Base-by-base conservation (phyloP, 2,329 filamentous ascomycete species). In the Aspergillus aculeatinus region DNA sequence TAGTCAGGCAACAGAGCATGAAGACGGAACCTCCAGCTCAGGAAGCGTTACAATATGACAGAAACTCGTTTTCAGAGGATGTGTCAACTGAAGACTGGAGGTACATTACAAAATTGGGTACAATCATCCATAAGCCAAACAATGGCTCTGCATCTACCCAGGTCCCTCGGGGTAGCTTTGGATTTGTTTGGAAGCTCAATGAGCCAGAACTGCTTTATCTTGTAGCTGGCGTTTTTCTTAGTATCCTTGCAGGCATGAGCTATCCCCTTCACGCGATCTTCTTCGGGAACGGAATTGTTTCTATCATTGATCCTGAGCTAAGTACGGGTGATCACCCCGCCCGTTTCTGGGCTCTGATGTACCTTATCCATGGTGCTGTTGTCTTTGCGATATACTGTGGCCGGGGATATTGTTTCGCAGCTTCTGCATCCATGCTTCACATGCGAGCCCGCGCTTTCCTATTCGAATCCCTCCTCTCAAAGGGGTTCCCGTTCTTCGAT, bases 21-120 rank as follows among this genome's bases (percentile, higher is more conserved):
- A 80, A 80, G 61, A 68, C 74, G 1, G 65, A 65, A 1, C 68
- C 80, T 48, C 81, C 82, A 4, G 68, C 69, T 33, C 59, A 23
- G 12, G 54, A 12, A 35, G 44, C 39, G 47, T 44, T 5, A 4
- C 48, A 27, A 48, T n/a, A 16, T 44, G 55, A 3, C 5, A 39
- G 44, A n/a, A 21, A 25, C 12, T 25, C 52, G 4, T 27, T 49
- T 7, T 35, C 5, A 29, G 19, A 42, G 16, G 9, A 48, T 44
- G 11, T 3, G n/a, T 21, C 25, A 4, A 25, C 50, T 33, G 35
- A 31, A 19, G 14, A 47, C n/a, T 25, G 14, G 10, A 47, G 27
- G 23, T 7, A 31, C 12, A 33, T n/a, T 16, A n/a, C 42, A 11
- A 23, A 50, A n/a, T 19, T 49, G 21, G 4, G 5, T 9, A 7